Evolutionary conservation across 1,284 basidiomycete species (phyloP), one percentile per base, ranked within the genome.

Genomic region (Rhodotorula sp.): DNA sequence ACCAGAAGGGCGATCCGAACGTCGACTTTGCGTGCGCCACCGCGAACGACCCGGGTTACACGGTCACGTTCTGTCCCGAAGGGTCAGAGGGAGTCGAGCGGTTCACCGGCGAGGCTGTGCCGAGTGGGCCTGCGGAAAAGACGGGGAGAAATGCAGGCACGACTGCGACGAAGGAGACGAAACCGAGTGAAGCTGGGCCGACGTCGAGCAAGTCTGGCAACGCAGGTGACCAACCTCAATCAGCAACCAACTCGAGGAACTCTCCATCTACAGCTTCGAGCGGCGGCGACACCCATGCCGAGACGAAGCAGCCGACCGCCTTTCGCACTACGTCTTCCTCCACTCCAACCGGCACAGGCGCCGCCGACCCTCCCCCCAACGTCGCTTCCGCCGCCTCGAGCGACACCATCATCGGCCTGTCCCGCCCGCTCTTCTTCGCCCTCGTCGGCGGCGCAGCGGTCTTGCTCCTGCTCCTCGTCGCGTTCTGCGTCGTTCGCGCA

Each of bases 21-120:
- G 68, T 70, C 56, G 68, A 70, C 50, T 70, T 25, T 44, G 55
- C 64, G 7, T 70, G 68, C 46, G 53, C 64, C 0, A 23, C 64
- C 0, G 13, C 41, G 0, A 52, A 34, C 10, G 52, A 59, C 8
- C 60, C 68, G 0, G 55, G 46, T 7, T 70, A 70, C 55, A 53
- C 4, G 55, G 61, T 70, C 23, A 61, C 60, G 14, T 70, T 58
- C 48, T 66, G 68, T 50, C 68, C 68, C 7, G 64, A 46, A 14
- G 54, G 59, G 8, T 42, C 57, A 7, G 14, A 45, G 12, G 7
- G n/a, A 23, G 50, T n/a, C 4, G 21, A 50, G 27, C 34, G 34
- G 27, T 25, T 49, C n/a, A 10, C 4, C 21, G 41, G 65, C n/a
- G 21, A 13, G 34, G n/a, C 60, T 3, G 16, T 5, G 19, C n/a